phyloP scores from a whole-genome alignment of 306 rosid genomes.

The Trifolium dubium region DNA sequence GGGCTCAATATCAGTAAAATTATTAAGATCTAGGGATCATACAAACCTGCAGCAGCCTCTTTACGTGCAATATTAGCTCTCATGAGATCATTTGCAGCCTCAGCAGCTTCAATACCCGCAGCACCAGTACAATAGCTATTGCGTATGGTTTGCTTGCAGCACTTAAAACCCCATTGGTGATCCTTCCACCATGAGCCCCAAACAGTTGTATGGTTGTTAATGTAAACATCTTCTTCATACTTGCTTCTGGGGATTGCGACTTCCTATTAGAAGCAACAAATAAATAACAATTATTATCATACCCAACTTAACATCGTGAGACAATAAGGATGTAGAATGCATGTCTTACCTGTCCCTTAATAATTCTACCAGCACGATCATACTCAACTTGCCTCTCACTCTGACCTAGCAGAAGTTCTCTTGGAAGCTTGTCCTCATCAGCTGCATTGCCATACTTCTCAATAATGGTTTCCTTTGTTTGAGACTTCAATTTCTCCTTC shows the following conservation, averaged over 20 bases:
- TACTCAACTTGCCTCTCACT: constrained; percentile 69
- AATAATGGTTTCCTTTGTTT: constrained; percentile 54
- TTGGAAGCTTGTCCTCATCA: constrained; percentile 46
- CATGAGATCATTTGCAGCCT: constrained; percentile 70
- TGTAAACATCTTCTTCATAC: constrained; percentile 54
- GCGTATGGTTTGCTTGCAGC: constrained; percentile 57
- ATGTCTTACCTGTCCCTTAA: constrained; percentile 56
- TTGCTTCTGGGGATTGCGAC: constrained; percentile 52
- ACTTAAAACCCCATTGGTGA: constrained; percentile 78
- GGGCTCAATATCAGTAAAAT: no score
- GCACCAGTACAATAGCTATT: constrained; percentile 46
- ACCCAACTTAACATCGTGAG: not conserved
- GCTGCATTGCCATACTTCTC: constrained; percentile 46
- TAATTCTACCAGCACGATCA: constrained; percentile 51
- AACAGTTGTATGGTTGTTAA: constrained; percentile 65
- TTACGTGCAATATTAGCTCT: constrained; percentile 81
- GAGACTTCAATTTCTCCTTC: constrained; percentile 61
- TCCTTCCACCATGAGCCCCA: constrained; percentile 89
- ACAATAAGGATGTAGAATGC: not conserved
- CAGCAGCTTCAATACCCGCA: constrained; percentile 51
- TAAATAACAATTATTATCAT: constrained; percentile 10
- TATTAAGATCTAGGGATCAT: no score
- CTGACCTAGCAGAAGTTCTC: constrained; percentile 69
- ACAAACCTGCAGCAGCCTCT: constrained; percentile 60
- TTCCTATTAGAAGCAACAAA: constrained; percentile 30